phyloP scores from a whole-genome alignment of 768 basidiomycete genomes.

The Podaxis sp. region DNA sequence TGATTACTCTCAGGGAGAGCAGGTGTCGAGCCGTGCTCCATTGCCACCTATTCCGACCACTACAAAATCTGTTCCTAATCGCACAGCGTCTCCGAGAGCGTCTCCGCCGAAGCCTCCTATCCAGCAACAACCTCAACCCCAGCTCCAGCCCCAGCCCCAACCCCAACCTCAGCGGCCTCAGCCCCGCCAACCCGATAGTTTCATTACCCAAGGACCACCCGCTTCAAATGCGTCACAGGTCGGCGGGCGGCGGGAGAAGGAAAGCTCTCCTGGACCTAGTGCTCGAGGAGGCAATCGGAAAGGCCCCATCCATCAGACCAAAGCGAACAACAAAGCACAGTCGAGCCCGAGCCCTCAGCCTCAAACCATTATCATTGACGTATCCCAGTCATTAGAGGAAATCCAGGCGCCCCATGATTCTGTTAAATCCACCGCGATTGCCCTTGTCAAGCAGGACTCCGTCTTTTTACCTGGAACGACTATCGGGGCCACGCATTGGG shows the following conservation, averaged over 20 bases:
- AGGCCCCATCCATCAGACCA: conserved; percentile 37
- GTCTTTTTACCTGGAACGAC: conserved; percentile 84
- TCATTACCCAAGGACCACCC: conserved; percentile 13
- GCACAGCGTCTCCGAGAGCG: conserved; percentile 55
- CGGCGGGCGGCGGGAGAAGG: conserved; percentile 57
- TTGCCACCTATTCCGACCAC: conserved; percentile 64
- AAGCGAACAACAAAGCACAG: conserved; percentile 46
- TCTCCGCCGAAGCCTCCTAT: conserved; percentile 67
- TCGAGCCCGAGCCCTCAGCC: conserved; percentile 65
- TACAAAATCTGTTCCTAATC: conserved; percentile 27
- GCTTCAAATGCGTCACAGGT: conserved; percentile 1
- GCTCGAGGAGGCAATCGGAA: conserved; percentile 31
- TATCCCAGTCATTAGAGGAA: conserved; percentile 69
- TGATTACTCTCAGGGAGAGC: conserved; percentile 47
- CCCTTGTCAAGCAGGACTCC: conserved; percentile 82
- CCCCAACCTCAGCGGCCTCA: conserved; percentile 33
- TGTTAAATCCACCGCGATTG: conserved; percentile 89
- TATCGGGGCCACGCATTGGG: conserved; percentile 90
- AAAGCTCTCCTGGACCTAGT: conserved; percentile 65
- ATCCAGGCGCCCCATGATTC: conserved; percentile 74
- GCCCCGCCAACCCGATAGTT: conserved; percentile 21
- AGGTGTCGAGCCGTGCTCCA: conserved; percentile 44
- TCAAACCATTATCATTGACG: conserved; percentile 75
- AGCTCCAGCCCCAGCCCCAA: conserved; percentile 44
- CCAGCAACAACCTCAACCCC: conserved; percentile 42